phyloP scores from a whole-genome alignment of 1,284 basidiomycete genomes.

The Fomitopsis palustris region DNA sequence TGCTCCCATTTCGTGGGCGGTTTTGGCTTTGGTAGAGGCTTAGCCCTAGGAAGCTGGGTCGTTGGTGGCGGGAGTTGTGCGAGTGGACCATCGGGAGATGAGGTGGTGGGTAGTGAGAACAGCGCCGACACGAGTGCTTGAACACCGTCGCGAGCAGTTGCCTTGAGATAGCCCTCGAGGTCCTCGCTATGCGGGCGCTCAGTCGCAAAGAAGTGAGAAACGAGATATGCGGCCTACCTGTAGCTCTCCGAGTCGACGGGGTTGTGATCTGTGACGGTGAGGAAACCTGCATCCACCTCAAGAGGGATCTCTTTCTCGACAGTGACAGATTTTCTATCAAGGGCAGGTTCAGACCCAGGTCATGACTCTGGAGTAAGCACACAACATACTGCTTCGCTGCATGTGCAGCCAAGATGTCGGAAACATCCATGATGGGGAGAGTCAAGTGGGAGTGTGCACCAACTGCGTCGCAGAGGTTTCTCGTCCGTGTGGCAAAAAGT shows the following conservation, averaged over 20 bases:
- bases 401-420: slow-evolving; percentile 68
- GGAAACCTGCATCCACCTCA: slow-evolving; percentile 78
- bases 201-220: not conserved
- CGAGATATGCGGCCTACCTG: slow-evolving; percentile 43
- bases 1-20: slow-evolving; percentile 95
- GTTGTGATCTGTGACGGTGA: slow-evolving; percentile 87
- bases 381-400: slow-evolving; percentile 56
- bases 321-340: slow-evolving; percentile 55
- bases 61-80: slow-evolving; percentile 78
- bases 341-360: not conserved
- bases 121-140: slow-evolving; percentile 81
- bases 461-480: too few relatives aligned
- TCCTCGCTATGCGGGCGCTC: slow-evolving; percentile 47
- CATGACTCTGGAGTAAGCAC: not conserved
- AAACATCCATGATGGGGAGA: slow-evolving; percentile 65
- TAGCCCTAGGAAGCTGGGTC: slow-evolving; percentile 82
- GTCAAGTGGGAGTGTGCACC: not conserved
- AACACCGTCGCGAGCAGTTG: slow-evolving; percentile 82
- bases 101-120: slow-evolving; percentile 78
- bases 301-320: slow-evolving; percentile 82
- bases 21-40: slow-evolving; percentile 91
- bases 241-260: slow-evolving; percentile 81
- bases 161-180: slow-evolving; percentile 77
- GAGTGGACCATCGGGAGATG: slow-evolving; percentile 81
- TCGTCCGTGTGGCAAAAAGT: not conserved